These are phyloP conservation scores for Bimuria novae-zelandiae DNA, from an alignment of 2,329 filamentous ascomycete genomes.

Conservation along the genomic window DNA sequence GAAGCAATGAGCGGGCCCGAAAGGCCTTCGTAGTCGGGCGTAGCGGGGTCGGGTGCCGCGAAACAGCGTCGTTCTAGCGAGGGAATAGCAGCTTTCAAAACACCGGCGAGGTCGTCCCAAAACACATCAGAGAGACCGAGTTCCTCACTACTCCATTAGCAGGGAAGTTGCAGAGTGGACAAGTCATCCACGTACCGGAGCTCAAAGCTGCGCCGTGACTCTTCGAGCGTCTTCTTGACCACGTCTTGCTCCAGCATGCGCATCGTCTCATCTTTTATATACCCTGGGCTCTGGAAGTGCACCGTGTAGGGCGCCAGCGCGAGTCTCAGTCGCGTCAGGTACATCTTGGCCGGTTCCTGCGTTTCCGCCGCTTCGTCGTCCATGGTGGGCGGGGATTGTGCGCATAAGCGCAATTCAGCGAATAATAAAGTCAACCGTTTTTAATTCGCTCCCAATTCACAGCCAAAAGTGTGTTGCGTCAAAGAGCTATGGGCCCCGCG, in stretches of 20 bases:
- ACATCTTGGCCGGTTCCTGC: constrained; percentile 32
- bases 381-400: constrained; percentile 3
- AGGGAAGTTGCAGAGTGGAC: not conserved
- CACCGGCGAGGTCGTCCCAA: constrained; percentile 63
- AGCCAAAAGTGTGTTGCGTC: not conserved
- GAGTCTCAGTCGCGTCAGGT: constrained; percentile 52
- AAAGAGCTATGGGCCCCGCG: too few relatives aligned
- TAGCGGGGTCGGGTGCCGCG: constrained; percentile 61
- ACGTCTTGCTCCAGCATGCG: constrained; percentile 60
- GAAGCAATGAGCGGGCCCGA: constrained; percentile 65
- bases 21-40: constrained; percentile 61
- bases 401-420: constrained; percentile 10
- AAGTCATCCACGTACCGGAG: constrained; percentile 50
- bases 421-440: too few relatives aligned
- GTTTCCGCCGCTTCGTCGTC: constrained; percentile 20
- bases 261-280: constrained; percentile 63
- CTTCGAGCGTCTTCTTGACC: constrained; percentile 64
- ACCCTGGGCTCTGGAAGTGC: constrained; percentile 64
- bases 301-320: constrained; percentile 56
- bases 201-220: constrained; percentile 60
- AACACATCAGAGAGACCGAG: constrained; percentile 61
- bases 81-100: constrained; percentile 64
- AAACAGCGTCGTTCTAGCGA: constrained; percentile 66
- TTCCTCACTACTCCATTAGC: constrained; percentile 51
- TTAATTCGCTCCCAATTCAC: not conserved